Evolutionary conservation across 495 filamentous ascomycete species (phyloP).

Genomic region (Apiosordaria backusii): DNA sequence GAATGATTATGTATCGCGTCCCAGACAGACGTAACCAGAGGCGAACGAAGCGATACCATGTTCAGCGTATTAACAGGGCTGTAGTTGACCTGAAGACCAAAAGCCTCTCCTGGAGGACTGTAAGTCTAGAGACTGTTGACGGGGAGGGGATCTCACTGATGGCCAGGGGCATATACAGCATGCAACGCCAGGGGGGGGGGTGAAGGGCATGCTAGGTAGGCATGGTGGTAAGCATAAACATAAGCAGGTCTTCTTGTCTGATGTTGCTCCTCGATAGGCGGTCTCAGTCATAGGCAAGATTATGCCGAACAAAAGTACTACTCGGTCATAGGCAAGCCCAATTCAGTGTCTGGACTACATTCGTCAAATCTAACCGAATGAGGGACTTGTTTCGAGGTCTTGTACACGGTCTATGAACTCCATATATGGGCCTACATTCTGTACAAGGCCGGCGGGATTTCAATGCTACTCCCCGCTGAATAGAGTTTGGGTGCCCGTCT

Average conservation of each 20-base stretch:
- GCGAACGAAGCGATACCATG: neutral
- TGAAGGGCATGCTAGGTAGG: no score
- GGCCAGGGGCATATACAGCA: no score
- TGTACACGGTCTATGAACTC: neutral
- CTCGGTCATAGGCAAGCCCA: neutral
- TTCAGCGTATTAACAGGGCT: slow-evolving; percentile 34
- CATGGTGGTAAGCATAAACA: no score
- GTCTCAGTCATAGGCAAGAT: no score
- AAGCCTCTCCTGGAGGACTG: neutral
- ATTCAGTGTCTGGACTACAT: neutral
- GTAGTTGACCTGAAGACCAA: slow-evolving; percentile 36
- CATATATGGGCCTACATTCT: neutral
- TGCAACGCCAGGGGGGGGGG: no score
- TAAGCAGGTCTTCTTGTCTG: no score
- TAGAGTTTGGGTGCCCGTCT: neutral
- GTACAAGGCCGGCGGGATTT: neutral
- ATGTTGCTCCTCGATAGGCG: neutral
- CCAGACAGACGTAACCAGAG: slow-evolving; percentile 32
- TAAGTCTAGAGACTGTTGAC: no score
- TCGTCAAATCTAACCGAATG: neutral
- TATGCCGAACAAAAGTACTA: neutral
- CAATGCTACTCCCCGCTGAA: neutral
- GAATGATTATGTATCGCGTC: slow-evolving; percentile 24
- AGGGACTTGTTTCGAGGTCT: neutral
- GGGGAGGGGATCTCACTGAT: no score